Conservation (phyloP, 768 basidiomycete genomes). For the Termitomyces sp. region DNA sequence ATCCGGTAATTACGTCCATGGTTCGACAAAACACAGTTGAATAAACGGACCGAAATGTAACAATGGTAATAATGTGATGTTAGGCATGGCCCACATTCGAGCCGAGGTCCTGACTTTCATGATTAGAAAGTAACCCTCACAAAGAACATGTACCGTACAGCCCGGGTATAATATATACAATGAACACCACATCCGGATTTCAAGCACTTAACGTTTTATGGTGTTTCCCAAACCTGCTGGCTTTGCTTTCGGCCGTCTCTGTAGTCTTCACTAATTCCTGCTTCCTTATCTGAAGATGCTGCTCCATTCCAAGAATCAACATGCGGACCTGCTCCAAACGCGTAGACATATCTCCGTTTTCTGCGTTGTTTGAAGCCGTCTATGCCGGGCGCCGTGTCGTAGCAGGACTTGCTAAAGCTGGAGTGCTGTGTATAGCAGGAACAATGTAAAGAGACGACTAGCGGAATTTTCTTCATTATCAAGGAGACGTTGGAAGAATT, state of each 20-base stretch:
- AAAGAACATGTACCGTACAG: no score
- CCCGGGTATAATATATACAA: no score
- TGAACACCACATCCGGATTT: neutral
- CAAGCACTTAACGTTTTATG: slow-evolving; percentile 6
- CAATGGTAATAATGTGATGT: no score
- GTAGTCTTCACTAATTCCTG: slow-evolving; percentile 17
- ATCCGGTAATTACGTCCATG: neutral
- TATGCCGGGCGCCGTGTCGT: slow-evolving; percentile 27
- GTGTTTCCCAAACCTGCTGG: slow-evolving; percentile 14
- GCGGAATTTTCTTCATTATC: neutral
- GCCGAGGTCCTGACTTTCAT: no score
- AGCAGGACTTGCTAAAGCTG: slow-evolving; percentile 19
- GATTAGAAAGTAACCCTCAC: no score
- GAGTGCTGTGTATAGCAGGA: slow-evolving; percentile 11
- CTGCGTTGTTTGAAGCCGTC: neutral
- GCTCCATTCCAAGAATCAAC: slow-evolving; percentile 22
- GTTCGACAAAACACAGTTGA: no score
- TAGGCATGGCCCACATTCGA: no score
- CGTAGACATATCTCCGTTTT: slow-evolving; percentile 6
- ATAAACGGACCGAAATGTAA: no score
- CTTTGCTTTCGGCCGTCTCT: slow-evolving; percentile 19
- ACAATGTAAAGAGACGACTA: slow-evolving; percentile 34
- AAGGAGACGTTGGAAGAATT: slow-evolving; percentile 2
- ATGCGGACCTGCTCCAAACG: slow-evolving; percentile 20
- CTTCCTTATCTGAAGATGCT: slow-evolving; percentile 21